These are phyloP conservation scores for Auricularia sp. DNA, from an alignment of 768 basidiomycete species.

Conservation along the genomic window DNA sequence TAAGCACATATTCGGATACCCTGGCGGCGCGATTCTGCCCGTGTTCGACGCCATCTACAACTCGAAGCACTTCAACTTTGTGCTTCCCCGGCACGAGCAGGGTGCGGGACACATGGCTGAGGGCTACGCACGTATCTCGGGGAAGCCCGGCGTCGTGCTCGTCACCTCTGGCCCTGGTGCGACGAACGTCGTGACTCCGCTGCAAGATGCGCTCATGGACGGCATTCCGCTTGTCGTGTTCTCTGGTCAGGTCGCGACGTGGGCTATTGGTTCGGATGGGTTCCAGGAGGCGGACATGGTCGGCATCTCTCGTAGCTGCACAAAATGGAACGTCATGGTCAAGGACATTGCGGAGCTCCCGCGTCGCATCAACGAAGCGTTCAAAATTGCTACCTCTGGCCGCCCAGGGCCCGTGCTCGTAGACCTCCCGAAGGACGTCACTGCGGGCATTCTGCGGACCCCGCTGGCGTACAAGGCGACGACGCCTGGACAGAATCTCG, in stretches of 20 bases:
- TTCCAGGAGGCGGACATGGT: constrained; percentile 98
- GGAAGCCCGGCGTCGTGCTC: constrained; percentile 94
- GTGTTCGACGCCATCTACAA: constrained; percentile 99
- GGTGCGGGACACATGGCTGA: constrained; percentile 99
- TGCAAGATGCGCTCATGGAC: constrained; percentile 95
- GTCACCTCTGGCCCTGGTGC: constrained; percentile 98
- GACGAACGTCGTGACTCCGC: constrained; percentile 93
- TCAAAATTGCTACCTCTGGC: constrained; percentile 97
- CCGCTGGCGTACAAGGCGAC: constrained; percentile 81
- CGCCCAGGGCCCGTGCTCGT: constrained; percentile 97
- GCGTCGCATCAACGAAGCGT: constrained; percentile 93
- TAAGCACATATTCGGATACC: constrained; percentile 96
- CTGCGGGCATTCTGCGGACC: constrained; percentile 79
- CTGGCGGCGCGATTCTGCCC: constrained; percentile 94
- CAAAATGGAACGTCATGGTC: constrained; percentile 99
- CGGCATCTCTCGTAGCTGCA: constrained; percentile 93
- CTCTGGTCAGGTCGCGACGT: constrained; percentile 95
- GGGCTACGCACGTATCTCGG: constrained; percentile 94
- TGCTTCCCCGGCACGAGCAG: constrained; percentile 94
- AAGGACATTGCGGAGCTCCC: constrained; percentile 94
- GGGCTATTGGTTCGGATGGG: constrained; percentile 96
- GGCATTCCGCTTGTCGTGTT: constrained; percentile 94
- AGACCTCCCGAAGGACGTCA: constrained; percentile 98
- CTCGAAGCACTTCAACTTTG: constrained; percentile 87
- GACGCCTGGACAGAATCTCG: constrained; percentile 66